Conservation (phyloP, 1,284 basidiomycete genomes). For the Microbotryum silenes-acaulis region DNA sequence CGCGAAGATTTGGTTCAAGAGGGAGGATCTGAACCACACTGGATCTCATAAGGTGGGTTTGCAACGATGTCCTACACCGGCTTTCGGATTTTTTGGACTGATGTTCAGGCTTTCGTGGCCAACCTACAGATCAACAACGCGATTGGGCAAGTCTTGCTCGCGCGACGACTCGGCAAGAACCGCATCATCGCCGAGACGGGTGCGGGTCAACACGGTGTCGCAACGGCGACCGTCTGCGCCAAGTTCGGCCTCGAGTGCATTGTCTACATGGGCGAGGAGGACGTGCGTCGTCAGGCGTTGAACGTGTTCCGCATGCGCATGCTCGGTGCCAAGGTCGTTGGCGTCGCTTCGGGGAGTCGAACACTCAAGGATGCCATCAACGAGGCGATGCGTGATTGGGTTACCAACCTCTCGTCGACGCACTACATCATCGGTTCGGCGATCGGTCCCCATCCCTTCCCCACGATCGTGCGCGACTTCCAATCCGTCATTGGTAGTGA, state of each 20-base stretch:
- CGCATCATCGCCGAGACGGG: slow-evolving; percentile 98
- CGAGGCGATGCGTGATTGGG: slow-evolving; percentile 96
- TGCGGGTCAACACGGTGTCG: slow-evolving; percentile 97
- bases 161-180: slow-evolving; percentile 84
- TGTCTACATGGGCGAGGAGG: slow-evolving; percentile 98
- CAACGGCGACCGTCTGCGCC: slow-evolving; percentile 95
- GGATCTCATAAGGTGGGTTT: slow-evolving; percentile 86
- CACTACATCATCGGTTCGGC: slow-evolving; percentile 97
- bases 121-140: slow-evolving; percentile 16
- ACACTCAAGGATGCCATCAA: slow-evolving; percentile 98
- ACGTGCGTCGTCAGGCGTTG: slow-evolving; percentile 86
- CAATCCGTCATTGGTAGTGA: slow-evolving; percentile 92
- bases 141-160: slow-evolving; percentile 68
- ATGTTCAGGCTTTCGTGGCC: neutral
- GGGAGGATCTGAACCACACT: slow-evolving; percentile 91
- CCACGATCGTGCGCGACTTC: slow-evolving; percentile 96
- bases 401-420: slow-evolving; percentile 75
- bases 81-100: neutral
- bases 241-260: slow-evolving; percentile 92
- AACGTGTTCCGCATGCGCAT: slow-evolving; percentile 98
- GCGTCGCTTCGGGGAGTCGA: slow-evolving; percentile 86
- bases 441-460: slow-evolving; percentile 98
- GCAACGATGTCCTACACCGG: too few relatives aligned
- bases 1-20: slow-evolving; percentile 95
- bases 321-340: slow-evolving; percentile 88